Conservation (phyloP, 2,329 filamentous ascomycete genomes). For the Hypoxylon sp. region DNA sequence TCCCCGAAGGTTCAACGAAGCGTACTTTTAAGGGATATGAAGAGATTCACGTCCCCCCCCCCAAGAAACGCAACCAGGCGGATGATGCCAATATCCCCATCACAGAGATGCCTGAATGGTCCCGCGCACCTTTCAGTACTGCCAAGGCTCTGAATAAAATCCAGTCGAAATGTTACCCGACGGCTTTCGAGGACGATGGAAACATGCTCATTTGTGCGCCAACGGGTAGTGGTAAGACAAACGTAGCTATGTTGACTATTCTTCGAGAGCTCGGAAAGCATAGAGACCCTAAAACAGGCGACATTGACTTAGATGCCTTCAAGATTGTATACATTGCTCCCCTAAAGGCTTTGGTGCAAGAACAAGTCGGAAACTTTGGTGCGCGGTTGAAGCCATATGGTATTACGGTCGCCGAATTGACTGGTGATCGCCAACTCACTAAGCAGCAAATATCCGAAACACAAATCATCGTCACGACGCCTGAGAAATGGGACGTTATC, state of each 20-base stretch:
- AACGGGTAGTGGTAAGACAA: conserved; percentile 97
- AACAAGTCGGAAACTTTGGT: conserved; percentile 98
- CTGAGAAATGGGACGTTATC: conserved; percentile 99
- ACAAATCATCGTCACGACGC: conserved; percentile 97
- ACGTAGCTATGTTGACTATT: conserved; percentile 97
- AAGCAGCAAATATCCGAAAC: conserved; percentile 99
- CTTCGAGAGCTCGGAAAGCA: conserved; percentile 97
- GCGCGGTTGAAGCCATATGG: conserved; percentile 90
- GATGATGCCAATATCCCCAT: conserved; percentile 84
- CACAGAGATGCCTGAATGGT: conserved; percentile 91
- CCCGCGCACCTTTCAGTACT: conserved; percentile 82
- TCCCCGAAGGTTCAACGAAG: conserved; percentile 95
- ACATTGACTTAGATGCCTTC: conserved; percentile 94
- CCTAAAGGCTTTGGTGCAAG: conserved; percentile 92
- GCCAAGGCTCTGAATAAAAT: conserved; percentile 92
- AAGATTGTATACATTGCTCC: conserved; percentile 99
- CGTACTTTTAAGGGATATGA: conserved; percentile 97
- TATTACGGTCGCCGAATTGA: conserved; percentile 92
- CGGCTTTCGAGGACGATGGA: conserved; percentile 91
- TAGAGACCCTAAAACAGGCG: conserved; percentile 85
- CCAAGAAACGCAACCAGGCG: conserved; percentile 84
- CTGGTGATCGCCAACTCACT: conserved; percentile 95
- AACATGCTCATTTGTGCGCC: conserved; percentile 99
- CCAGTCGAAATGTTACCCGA: conserved; percentile 90
- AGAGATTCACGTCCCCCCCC: conserved; percentile 95